Conservation (phyloP, 805 yeast genomes). For the Jamesozyma rosinii region DNA sequence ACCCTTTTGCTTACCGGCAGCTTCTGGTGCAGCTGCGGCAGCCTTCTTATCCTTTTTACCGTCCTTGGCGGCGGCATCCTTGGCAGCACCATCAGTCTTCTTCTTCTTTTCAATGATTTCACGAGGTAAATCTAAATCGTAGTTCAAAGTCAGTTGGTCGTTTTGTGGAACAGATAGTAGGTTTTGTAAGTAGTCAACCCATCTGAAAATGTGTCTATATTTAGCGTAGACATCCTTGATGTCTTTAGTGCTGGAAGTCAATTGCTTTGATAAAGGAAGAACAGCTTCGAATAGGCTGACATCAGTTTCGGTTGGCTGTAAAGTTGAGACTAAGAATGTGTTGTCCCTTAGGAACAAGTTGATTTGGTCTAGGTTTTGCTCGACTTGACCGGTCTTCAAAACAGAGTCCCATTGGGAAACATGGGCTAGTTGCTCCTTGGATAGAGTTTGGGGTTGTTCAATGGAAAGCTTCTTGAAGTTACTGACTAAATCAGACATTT, state of each 20-base stretch:
- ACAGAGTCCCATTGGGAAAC: conserved; percentile 73
- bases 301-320: conserved; percentile 59
- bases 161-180: conserved; percentile 46
- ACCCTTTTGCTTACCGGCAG: conserved; percentile 29
- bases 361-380: conserved; percentile 45
- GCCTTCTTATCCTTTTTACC: conserved; percentile 15
- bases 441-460: conserved; percentile 24
- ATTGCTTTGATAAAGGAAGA: conserved; percentile 48
- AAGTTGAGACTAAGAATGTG: conserved; percentile 62
- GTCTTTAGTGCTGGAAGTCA: conserved; percentile 40
- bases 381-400: conserved; percentile 45
- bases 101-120: conserved; percentile 54
- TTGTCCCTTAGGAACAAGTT: conserved; percentile 59
- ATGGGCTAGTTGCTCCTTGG: conserved; percentile 54
- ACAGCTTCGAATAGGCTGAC: conserved; percentile 57
- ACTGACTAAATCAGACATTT: conserved; percentile 26
- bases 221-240: conserved; percentile 44
- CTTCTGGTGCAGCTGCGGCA: conserved; percentile 24
- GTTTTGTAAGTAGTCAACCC: conserved; percentile 84
- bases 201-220: conserved; percentile 80
- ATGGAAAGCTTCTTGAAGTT: conserved; percentile 23
- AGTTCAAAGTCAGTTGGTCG: conserved; percentile 51
- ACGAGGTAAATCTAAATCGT: conserved; percentile 58
- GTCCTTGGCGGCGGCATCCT: conserved; percentile 10
- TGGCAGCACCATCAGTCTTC: conserved; percentile 28